Percentiles rank a stretch among this genome's conserved stretches.
Evolutionary conservation across 1,284 basidiomycete genomes (phyloP).

Genomic region (Coniophora puteana): DNA sequence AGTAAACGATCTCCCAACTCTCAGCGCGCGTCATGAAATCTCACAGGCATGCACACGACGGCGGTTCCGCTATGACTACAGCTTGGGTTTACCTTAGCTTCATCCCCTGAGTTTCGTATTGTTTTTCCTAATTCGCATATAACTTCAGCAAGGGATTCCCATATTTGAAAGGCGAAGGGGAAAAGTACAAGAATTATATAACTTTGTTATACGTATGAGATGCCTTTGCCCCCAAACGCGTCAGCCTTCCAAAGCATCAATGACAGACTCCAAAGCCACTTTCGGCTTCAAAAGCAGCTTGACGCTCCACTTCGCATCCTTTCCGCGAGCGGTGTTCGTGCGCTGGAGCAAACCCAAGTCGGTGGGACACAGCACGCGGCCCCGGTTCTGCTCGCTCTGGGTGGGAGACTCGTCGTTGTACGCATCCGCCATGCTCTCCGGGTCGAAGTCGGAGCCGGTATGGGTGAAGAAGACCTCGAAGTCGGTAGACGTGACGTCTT

Average conservation of each 20-base stretch:
- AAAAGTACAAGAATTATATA: too few species aligned
- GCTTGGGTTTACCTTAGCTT: too few species aligned
- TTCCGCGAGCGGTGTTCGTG: slow-evolving; percentile 16
- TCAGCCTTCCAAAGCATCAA: slow-evolving; percentile 30
- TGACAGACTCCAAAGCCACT: slow-evolving; percentile 29
- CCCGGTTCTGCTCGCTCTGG: slow-evolving; percentile 3
- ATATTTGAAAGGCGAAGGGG: too few species aligned
- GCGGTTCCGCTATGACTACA: too few species aligned
- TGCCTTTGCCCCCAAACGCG: too few species aligned
- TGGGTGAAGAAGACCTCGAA: slow-evolving; percentile 25
- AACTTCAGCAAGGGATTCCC: too few species aligned
- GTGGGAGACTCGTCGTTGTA: slow-evolving; percentile 22
- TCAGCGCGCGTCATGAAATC: too few species aligned
- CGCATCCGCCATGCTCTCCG: slow-evolving; percentile 25
- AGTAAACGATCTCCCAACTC: too few species aligned
- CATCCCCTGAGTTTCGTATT: too few species aligned
- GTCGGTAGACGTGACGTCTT: slow-evolving; percentile 30
- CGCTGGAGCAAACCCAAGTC: slow-evolving; percentile 29
- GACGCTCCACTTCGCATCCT: slow-evolving; percentile 25
- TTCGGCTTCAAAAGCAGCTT: slow-evolving; percentile 29
- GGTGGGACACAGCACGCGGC: slow-evolving; percentile 28
- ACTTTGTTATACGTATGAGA: too few species aligned
- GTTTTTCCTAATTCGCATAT: too few species aligned
- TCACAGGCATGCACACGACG: too few species aligned
- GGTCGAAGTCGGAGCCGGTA: slow-evolving; percentile 23